Conservation (phyloP, 2,329 filamentous ascomycete species). For the Microsporum ferrugineum region DNA sequence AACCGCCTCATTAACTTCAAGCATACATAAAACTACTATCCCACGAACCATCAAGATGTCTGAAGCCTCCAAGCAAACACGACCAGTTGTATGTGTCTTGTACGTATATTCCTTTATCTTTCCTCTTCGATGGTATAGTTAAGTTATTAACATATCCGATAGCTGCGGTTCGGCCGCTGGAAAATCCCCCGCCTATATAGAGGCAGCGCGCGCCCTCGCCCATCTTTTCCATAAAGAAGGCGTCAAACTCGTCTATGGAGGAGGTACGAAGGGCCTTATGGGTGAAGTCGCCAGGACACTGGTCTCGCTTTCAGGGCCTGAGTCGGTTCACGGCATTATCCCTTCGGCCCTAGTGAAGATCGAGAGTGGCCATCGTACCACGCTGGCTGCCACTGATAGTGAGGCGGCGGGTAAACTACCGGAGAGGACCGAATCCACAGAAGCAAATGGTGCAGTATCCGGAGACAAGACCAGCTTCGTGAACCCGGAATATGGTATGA, state of each 20-base stretch:
- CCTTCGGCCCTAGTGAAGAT: constrained; percentile 70
- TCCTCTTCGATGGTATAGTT: background rate
- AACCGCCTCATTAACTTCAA: background rate
- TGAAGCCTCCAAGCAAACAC: constrained; percentile 21
- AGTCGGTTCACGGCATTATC: constrained; percentile 84
- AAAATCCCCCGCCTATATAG: constrained; percentile 60
- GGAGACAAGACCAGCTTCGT: constrained; percentile 16
- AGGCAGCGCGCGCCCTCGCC: constrained; percentile 66
- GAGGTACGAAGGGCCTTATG: constrained; percentile 91
- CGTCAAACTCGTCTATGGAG: constrained; percentile 83
- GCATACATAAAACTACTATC: constrained; percentile 17
- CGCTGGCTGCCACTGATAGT: constrained; percentile 5
- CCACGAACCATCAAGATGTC: constrained; percentile 18
- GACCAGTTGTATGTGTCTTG: constrained; percentile 78
- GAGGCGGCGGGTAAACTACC: constrained; percentile 39
- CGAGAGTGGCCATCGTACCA: constrained; percentile 40
- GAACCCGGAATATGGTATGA: constrained; percentile 56
- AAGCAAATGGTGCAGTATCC: constrained; percentile 41
- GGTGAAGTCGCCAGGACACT: constrained; percentile 82
- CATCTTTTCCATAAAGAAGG: constrained; percentile 61
- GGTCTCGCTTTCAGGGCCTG: constrained; percentile 67
- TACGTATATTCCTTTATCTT: constrained; percentile 27
- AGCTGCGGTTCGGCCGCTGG: constrained; percentile 75
- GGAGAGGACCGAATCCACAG: constrained; percentile 35
- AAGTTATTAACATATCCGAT: constrained; percentile 8